These are phyloP conservation scores for Hericium coralloides DNA, from an alignment of 768 basidiomycete species.

Conservation along the genomic window DNA sequence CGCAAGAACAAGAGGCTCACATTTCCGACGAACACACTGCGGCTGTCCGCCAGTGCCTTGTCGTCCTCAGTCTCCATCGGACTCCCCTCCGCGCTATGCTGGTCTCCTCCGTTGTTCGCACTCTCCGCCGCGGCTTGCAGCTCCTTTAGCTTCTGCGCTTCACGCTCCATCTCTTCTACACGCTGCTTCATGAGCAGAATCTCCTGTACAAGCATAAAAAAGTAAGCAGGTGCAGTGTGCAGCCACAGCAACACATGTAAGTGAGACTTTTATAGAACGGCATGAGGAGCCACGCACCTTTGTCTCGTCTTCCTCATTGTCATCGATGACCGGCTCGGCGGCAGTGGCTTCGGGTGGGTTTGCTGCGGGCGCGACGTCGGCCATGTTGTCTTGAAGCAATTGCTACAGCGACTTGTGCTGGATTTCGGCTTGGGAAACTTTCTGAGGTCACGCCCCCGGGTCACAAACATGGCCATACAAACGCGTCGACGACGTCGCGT, in stretches of 20 bases:
- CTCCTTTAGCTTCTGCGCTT: slow-evolving; percentile 81
- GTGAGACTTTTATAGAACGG: not conserved
- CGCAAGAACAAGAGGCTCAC: slow-evolving; percentile 41
- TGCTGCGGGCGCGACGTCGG: slow-evolving; percentile 20
- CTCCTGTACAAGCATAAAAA: slow-evolving; percentile 39
- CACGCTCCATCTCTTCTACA: slow-evolving; percentile 89
- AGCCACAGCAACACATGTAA: not conserved
- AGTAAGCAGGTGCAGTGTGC: not conserved
- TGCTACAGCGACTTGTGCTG: not conserved
- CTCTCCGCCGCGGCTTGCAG: slow-evolving; percentile 73
- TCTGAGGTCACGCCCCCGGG: not conserved
- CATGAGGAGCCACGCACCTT: slow-evolving; percentile 19
- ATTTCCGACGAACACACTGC: slow-evolving; percentile 95
- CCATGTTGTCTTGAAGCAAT: slow-evolving; percentile 9
- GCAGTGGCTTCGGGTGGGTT: slow-evolving; percentile 14
- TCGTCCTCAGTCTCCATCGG: slow-evolving; percentile 82
- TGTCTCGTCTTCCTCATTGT: slow-evolving; percentile 27
- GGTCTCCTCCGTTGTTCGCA: slow-evolving; percentile 37
- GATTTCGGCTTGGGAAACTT: not conserved
- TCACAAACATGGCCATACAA: not conserved
- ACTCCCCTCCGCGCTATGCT: slow-evolving; percentile 35
- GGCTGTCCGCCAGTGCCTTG: slow-evolving; percentile 64
- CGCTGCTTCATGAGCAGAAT: slow-evolving; percentile 86
- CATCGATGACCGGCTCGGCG: slow-evolving; percentile 19
- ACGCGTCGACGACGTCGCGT: not conserved